Conservation (phyloP, 176 grass and related monocot species). For the Musa acuminata region DNA sequence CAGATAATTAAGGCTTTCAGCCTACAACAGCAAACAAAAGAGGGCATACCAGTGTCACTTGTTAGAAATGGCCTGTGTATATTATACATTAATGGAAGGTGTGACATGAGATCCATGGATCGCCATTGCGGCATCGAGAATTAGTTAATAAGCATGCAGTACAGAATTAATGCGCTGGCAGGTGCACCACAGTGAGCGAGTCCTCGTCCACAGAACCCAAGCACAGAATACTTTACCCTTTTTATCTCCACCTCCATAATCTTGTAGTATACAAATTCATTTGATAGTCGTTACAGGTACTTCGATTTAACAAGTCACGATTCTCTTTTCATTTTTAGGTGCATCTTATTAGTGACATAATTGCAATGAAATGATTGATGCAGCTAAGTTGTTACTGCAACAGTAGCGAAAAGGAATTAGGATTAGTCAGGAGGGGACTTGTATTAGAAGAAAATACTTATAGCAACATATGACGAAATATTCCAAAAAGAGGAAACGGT, state of each 20-base stretch:
- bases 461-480: background rate
- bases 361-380: background rate
- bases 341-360: background rate
- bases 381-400: background rate
- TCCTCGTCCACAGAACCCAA: too few species aligned
- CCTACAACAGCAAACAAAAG: background rate
- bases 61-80: background rate
- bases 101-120: too few species aligned
- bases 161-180: background rate
- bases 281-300: background rate
- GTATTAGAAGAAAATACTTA: background rate
- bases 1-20: background rate
- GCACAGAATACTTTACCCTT: background rate
- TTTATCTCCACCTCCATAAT: background rate
- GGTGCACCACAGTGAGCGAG: too few species aligned
- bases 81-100: background rate
- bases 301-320: background rate
- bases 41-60: constrained; percentile 15
- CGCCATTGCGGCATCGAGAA: background rate
- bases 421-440: background rate
- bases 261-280: background rate
- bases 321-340: background rate
- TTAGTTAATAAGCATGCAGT: background rate
- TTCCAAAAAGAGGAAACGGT: background rate
- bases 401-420: background rate